A percentile compares a stretch with the other conserved stretches of the same genome.
Conservation (phyloP, 2,329 filamentous ascomycete genomes). For the Ciborinia camelliae region DNA sequence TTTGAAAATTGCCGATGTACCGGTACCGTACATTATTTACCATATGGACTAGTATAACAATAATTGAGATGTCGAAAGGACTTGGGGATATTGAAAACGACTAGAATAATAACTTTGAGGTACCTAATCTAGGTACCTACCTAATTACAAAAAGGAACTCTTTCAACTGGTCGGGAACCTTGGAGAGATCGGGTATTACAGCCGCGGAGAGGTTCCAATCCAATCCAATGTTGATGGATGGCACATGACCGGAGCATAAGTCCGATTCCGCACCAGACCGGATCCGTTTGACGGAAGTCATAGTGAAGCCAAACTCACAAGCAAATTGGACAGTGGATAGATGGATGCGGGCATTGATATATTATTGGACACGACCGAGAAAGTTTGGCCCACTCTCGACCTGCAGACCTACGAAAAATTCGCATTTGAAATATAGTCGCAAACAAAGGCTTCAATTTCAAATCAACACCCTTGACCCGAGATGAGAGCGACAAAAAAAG, state of each 20-base stretch:
- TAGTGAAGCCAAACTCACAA: neutral
- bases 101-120: too few species aligned
- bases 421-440: constrained; percentile 9
- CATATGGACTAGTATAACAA: too few species aligned
- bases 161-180: too few species aligned
- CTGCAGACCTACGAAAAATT: constrained; percentile 18
- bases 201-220: too few species aligned
- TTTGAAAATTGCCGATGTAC: too few species aligned
- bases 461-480: neutral
- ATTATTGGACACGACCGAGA: neutral
- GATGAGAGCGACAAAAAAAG: neutral
- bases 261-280: neutral
- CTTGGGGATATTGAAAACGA: too few species aligned
- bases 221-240: neutral
- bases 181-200: too few species aligned
- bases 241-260: neutral
- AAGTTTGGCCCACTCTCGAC: neutral
- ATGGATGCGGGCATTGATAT: neutral
- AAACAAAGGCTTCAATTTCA: neutral
- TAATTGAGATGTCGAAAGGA: too few species aligned
- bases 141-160: too few species aligned
- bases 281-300: neutral
- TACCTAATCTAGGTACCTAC: too few species aligned
- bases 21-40: too few species aligned
- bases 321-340: neutral